Percentiles rank a stretch among this genome's conserved stretches.
phyloP scores from a whole-genome alignment of 148 eudicot genomes.

The Camellia lanceoleosa region DNA sequence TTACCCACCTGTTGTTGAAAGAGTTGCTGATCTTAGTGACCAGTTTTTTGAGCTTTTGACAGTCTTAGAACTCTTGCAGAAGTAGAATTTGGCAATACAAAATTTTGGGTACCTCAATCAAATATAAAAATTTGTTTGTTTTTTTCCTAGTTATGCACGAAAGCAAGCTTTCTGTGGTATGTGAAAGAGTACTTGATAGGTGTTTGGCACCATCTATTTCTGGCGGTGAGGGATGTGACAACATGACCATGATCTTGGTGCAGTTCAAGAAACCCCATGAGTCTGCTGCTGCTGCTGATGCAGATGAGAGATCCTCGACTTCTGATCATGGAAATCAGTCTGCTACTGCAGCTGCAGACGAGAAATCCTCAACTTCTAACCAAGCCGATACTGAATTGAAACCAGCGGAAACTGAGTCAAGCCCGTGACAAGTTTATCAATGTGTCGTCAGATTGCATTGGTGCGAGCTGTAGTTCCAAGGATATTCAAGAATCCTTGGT shows the following conservation, averaged over 20 bases:
- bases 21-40: background rate
- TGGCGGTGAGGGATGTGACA: constrained; percentile 95
- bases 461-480: no score
- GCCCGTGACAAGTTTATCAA: no score
- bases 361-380: no score
- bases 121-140: background rate
- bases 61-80: background rate
- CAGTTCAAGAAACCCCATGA: constrained; percentile 64
- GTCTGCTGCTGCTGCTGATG: constrained; percentile 27
- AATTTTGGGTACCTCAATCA: background rate
- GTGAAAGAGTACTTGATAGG: constrained; percentile 78
- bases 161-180: constrained; percentile 74
- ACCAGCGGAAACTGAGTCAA: no score
- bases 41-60: background rate
- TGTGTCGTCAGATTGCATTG: no score
- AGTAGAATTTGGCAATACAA: background rate
- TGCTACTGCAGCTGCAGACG: no score
- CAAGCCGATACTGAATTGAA: no score
- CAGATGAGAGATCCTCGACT: constrained; percentile 33
- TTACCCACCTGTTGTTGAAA: background rate
- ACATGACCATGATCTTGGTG: constrained; percentile 96
- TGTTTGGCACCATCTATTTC: constrained; percentile 92
- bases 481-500: no score
- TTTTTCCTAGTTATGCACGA: constrained; percentile 46
- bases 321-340: constrained; percentile 10